Conservation (phyloP, 2,329 filamentous ascomycete genomes). For the Claviceps fusiformis region DNA sequence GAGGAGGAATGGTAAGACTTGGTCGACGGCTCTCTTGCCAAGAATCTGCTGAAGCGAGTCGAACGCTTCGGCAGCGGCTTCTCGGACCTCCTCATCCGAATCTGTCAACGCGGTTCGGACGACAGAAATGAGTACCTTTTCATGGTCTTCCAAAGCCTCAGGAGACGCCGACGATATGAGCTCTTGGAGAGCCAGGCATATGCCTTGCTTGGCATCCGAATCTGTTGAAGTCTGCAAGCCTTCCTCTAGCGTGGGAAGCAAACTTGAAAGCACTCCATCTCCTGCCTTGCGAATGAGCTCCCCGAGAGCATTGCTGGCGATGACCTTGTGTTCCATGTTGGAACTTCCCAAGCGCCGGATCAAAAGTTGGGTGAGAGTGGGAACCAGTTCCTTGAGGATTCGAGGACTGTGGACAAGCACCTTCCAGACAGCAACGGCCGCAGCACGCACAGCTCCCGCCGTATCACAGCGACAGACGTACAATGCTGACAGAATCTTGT, state of each 20-base stretch:
- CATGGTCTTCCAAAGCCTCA: constrained; percentile 84
- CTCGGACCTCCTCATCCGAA: constrained; percentile 75
- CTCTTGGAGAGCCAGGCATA: constrained; percentile 90
- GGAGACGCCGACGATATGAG: constrained; percentile 79
- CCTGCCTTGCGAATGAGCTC: constrained; percentile 96
- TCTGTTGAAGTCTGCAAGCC: constrained; percentile 80
- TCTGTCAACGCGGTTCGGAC: constrained; percentile 88
- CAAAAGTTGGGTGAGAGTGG: constrained; percentile 86
- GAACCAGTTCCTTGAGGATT: constrained; percentile 88
- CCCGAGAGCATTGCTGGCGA: constrained; percentile 91
- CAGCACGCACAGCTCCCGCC: constrained; percentile 75
- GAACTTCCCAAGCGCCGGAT: constrained; percentile 88
- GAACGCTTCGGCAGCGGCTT: constrained; percentile 93
- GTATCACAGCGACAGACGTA: constrained; percentile 98
- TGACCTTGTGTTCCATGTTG: constrained; percentile 97
- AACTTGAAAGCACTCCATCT: constrained; percentile 74
- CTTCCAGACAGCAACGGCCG: constrained; percentile 92
- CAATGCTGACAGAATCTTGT: constrained; percentile 91
- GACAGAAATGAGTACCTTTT: constrained; percentile 88
- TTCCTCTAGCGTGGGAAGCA: constrained; percentile 85
- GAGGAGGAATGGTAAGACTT: constrained; percentile 85
- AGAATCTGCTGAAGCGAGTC: constrained; percentile 87
- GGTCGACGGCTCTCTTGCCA: constrained; percentile 88
- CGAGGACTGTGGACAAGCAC: constrained; percentile 82
- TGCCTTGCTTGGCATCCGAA: constrained; percentile 88